Conservation (phyloP, 306 rosid genomes). For the Datisca glomerata region DNA sequence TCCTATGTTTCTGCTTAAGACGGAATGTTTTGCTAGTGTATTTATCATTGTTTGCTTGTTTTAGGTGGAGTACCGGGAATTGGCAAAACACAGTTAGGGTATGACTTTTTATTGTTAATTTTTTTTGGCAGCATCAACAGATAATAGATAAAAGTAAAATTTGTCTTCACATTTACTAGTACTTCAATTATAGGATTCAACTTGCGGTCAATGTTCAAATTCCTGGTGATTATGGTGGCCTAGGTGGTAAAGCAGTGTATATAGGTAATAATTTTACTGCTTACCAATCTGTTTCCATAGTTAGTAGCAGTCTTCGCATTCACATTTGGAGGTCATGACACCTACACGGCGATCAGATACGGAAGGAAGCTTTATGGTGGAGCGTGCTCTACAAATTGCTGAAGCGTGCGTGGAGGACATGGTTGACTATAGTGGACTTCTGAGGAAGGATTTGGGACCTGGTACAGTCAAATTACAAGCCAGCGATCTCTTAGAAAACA, state of each 20-base stretch:
- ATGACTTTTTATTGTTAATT: slow-evolving; percentile 14
- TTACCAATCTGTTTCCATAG: slow-evolving; percentile 2
- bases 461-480: slow-evolving; percentile 40
- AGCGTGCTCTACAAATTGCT: slow-evolving; percentile 79
- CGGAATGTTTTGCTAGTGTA: slow-evolving; percentile 10
- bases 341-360: slow-evolving; percentile 47
- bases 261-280: slow-evolving; percentile 36
- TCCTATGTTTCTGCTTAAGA: slow-evolving; percentile 8
- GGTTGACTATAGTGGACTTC: slow-evolving; percentile 36
- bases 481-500: slow-evolving; percentile 55
- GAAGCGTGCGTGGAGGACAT: slow-evolving; percentile 75
- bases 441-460: slow-evolving; percentile 36
- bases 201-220: slow-evolving; percentile 90
- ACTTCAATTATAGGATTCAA: slow-evolving; percentile 55
- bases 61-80: slow-evolving; percentile 96
- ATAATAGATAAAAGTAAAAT: slow-evolving; percentile 1
- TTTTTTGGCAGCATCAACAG: too few relatives aligned
- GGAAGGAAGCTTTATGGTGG: slow-evolving; percentile 96
- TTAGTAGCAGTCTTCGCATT: slow-evolving; percentile 12
- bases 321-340: slow-evolving; percentile 4
- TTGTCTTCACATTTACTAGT: not conserved
- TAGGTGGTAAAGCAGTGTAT: slow-evolving; percentile 87
- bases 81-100: slow-evolving; percentile 97
- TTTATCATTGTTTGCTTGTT: not conserved
- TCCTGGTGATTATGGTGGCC: slow-evolving; percentile 65